Evolutionary conservation across 1,284 basidiomycete genomes (phyloP), one percentile per base, ranked within the genome.

Genomic region (Sporisorium graminicola): DNA sequence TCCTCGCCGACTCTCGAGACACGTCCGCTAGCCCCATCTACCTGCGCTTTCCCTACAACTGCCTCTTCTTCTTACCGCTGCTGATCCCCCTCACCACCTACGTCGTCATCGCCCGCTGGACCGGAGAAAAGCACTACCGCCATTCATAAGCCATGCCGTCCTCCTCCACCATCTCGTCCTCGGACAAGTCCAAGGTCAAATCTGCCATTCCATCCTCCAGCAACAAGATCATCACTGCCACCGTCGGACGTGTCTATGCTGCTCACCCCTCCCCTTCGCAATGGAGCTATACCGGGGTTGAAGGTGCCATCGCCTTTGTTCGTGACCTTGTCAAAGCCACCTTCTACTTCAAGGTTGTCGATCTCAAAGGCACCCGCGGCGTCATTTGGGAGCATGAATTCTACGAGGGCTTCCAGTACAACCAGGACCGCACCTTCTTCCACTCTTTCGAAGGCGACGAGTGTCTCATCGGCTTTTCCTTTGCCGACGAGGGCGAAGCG

Each of bases 311-410:
- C 33, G 82, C 80, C 24, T 79, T 85, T 43, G 83, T 85, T 5
- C 72, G 80, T 20, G 81, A 83, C 43, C 67, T 73, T 2, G 42
- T 47, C 49, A 75, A 76, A 33, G 70, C 71, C 16, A 70, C 72
- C n/a, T 84, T 82, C 43, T 72, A 71, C 60, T 82, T 84, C 58
- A 78, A 78, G 49, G 46, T 84, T 2, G 75, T 85, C 54, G 83
- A 85, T 29, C 71, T 85, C 47, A 80, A 81, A 81, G 93, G 94
- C 14, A 94, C 92, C 1, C 88, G 93, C 56, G 95, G 94, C 12
- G 90, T 95, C 31, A 91, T 95, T 47, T 99, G 96, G 96, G 91
- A 95, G 74, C 94, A 98, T 80, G 95, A 97, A 85, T 86, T 98
- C 3, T 97, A 95, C 77, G 90, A 93, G 42, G 91, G 91, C 49